Evolutionary conservation across 768 basidiomycete species (phyloP), one percentile per base, ranked within the genome.

Genomic region (Agaricus blazei): DNA sequence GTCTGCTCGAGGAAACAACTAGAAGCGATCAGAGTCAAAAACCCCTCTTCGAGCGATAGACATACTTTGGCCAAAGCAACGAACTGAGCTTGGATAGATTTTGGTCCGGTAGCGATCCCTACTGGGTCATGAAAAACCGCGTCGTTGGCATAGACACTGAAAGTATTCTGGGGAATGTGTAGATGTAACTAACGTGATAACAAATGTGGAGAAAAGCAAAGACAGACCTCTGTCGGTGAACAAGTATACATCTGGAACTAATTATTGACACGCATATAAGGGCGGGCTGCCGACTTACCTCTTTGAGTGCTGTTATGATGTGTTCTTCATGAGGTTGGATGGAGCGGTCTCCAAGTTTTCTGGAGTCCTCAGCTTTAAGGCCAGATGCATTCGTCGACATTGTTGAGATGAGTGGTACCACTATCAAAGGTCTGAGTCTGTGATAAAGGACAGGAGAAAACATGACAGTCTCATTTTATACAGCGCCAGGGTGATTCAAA

Each of bases 91-190:
- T 70, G 70, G 40, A 78, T 73, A 9, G 76, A 68, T 29, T 66
- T 65, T 11, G 67, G 43, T 3, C 75, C 77, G 27, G 70, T 63
- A 9, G 76, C 72, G 43, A 77, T 74, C 37, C 78, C 77, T 44
- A 78, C 60, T 11, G 75, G 76, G 58, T 78, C 76, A 52, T 75
- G 73, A 58, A 80, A 79, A 51, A 73, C 62, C 0, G 75, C 75
- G 34, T 77, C 64, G 15, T 63, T 57, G 9, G 72, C 59, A 49
- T 78, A 79, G 8, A 77, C 68, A 52, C 67, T 63, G 56, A 79
- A 79, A 3, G 77, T 71, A n/a, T 52, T 64, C 78, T 78, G 51
- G 9, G 3, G 34, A 34, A 15, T 38, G 8, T 14, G 26, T 6
- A 48, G 14, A 19, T 42, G 29, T 4, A 34, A 34, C 1, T 11